Conservation (phyloP, 129 eudicot species). For the Ambrosia trifida region DNA sequence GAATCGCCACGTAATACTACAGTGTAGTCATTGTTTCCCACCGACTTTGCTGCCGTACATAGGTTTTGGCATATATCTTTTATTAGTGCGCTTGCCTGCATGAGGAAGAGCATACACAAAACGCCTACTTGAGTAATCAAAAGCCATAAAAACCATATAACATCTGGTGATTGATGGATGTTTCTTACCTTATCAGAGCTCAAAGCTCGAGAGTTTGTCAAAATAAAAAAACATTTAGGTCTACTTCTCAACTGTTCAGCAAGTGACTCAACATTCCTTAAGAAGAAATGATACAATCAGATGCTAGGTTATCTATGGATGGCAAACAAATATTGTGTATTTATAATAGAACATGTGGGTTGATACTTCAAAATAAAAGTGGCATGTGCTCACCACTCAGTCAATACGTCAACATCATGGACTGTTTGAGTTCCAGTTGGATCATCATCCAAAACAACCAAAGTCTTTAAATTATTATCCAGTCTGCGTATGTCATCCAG, state of each 20-base stretch:
- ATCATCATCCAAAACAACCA: conserved; percentile 98
- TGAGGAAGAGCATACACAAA: conserved; percentile 9
- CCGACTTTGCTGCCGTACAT: conserved; percentile 61
- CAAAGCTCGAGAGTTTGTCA: conserved; percentile 89
- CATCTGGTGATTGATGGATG: conserved; percentile 17
- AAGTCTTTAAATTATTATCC: conserved; percentile 56
- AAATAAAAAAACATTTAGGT: conserved; percentile 93
- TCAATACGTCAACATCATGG: conserved; percentile 91
- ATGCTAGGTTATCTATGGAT: conserved; percentile 12
- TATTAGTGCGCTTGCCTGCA: conserved; percentile 79
- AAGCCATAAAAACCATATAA: neutral
- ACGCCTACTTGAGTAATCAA: conserved; percentile 8
- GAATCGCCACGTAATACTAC: conserved; percentile 99
- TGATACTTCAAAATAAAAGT: neutral
- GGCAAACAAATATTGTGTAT: conserved; percentile 8
- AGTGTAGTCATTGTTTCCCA: conserved; percentile 66
- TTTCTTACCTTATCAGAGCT: conserved; percentile 71
- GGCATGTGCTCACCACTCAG: conserved; percentile 69
- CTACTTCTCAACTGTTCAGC: conserved; percentile 65
- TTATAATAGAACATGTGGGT: conserved; percentile 1
- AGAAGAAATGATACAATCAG: conserved; percentile 21
- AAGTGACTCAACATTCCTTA: conserved; percentile 84
- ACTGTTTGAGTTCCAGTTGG: conserved; percentile 99
- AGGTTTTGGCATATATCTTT: conserved; percentile 74
- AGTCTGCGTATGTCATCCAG: conserved; percentile 65